phyloP scores from a whole-genome alignment of 345 rosid genomes.

The Syzygium grande region DNA sequence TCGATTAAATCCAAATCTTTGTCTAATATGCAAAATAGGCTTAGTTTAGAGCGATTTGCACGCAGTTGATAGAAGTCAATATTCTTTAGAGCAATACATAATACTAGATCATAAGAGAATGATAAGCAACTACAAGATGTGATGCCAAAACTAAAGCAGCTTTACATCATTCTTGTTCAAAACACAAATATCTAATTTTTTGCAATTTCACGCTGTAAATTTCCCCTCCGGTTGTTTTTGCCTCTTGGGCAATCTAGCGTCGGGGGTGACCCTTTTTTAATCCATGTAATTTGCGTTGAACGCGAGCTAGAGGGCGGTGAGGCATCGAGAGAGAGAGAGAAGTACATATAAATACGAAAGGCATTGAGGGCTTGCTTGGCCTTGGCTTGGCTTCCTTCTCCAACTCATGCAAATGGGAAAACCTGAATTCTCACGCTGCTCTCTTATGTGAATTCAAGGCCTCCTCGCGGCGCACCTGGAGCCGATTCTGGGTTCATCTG shows the following conservation, averaged over 20 bases:
- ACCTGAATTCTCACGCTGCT: not conserved
- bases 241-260: not conserved
- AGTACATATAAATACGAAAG: not conserved
- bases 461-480: not conserved
- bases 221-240: not conserved
- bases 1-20: not conserved
- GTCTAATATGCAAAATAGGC: not conserved
- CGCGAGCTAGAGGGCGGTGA: not conserved
- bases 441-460: not conserved
- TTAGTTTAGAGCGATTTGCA: too few species aligned
- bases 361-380: not conserved
- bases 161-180: not conserved
- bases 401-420: not conserved
- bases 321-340: not conserved
- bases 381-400: not conserved
- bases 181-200: not conserved
- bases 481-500: not conserved
- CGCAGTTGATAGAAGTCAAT: fast-evolving
- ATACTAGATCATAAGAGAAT: not conserved
- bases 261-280: not conserved
- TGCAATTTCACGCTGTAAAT: not conserved
- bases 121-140: not conserved
- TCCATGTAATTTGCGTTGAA: not conserved
- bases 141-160: not conserved
- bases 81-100: too few species aligned